Conservation (phyloP, 2,329 filamentous ascomycete genomes). For the Xylaria sp. region DNA sequence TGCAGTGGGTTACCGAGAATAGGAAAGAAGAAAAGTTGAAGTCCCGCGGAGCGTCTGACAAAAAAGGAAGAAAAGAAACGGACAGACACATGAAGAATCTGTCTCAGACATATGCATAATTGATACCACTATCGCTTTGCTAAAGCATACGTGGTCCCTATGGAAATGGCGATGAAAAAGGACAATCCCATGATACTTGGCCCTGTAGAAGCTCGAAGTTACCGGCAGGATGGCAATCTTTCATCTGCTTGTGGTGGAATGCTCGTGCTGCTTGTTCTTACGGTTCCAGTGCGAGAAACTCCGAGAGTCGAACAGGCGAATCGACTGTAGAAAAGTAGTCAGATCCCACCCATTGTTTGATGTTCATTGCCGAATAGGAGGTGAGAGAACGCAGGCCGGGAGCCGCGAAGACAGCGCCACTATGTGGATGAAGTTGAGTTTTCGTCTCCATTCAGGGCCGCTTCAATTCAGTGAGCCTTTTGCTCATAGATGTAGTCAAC, state of each 20-base stretch:
- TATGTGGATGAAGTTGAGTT: not conserved
- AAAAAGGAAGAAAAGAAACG: not conserved
- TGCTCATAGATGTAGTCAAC: not conserved
- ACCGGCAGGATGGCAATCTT: not conserved
- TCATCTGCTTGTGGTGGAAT: not conserved
- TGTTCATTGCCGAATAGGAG: not conserved
- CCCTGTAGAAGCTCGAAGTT: not conserved
- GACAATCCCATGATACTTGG: too few species aligned
- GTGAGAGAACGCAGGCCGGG: not conserved
- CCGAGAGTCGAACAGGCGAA: not conserved
- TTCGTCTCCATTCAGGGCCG: not conserved
- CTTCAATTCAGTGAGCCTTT: not conserved
- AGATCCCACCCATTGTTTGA: not conserved
- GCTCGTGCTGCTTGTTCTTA: not conserved
- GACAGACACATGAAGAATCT: too few species aligned
- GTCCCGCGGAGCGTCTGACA: not conserved
- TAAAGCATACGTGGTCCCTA: too few species aligned
- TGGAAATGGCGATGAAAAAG: too few species aligned
- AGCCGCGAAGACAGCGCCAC: not conserved
- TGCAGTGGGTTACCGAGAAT: slow-evolving; percentile 36
- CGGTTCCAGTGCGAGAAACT: not conserved
- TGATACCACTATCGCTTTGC: not conserved
- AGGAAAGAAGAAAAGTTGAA: slow-evolving; percentile 37
- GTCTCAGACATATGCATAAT: not conserved
- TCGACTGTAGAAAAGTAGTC: not conserved